These are phyloP conservation scores for Mortierella sp. DNA, from an alignment of 371 early-diverging fungal genomes.

Conservation along the genomic window DNA sequence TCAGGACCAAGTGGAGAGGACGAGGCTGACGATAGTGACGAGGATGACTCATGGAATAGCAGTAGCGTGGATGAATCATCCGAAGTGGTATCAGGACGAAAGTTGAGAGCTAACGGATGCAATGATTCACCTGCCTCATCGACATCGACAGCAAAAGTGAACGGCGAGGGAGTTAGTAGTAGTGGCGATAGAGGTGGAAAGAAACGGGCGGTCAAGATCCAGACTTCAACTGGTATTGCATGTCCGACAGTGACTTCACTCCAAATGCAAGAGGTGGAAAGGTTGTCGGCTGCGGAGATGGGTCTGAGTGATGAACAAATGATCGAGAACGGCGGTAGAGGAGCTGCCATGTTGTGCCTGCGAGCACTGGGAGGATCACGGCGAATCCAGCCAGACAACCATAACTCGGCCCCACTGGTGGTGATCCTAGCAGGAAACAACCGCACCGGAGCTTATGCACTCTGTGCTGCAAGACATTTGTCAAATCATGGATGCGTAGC, in stretches of 20 bases:
- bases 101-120: constrained; percentile 5
- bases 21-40: constrained; percentile 43
- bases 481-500: constrained; percentile 79
- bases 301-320: constrained; percentile 78
- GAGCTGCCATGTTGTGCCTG: constrained; percentile 74
- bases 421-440: constrained; percentile 80
- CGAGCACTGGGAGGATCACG: constrained; percentile 77
- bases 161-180: constrained; percentile 40
- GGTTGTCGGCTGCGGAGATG: constrained; percentile 61
- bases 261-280: constrained; percentile 73
- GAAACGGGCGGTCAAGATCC: constrained; percentile 53
- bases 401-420: constrained; percentile 76
- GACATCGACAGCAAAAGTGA: not conserved
- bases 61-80: constrained; percentile 31
- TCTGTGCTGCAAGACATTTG: constrained; percentile 78
- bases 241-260: constrained; percentile 66
- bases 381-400: constrained; percentile 73
- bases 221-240: constrained; percentile 61
- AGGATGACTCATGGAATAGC: constrained; percentile 49
- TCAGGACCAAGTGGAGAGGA: constrained; percentile 39
- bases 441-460: constrained; percentile 75
- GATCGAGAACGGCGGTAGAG: constrained; percentile 85
- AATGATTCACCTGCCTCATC: constrained; percentile 10
- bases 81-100: constrained; percentile 5
- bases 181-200: constrained; percentile 34